Conservation (phyloP, 129 eudicot species). For the Flaveria trinervia region DNA sequence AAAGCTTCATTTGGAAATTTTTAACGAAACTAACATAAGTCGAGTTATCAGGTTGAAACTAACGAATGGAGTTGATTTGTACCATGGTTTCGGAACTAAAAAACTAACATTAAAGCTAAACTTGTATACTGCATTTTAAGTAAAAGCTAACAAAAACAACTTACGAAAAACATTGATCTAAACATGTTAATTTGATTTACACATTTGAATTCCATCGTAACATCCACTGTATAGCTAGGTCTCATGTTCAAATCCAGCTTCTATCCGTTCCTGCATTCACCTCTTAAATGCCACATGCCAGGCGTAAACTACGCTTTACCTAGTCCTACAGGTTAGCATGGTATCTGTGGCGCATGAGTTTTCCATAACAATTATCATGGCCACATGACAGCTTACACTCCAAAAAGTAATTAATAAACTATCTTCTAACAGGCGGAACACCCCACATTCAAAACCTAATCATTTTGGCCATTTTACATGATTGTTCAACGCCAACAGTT, state of each 20-base stretch:
- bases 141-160: background rate
- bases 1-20: background rate
- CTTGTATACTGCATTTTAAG: background rate
- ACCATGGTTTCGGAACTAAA: background rate
- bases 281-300: background rate
- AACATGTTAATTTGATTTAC: background rate
- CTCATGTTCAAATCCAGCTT: background rate
- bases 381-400: background rate
- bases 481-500: background rate
- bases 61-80: too few species aligned
- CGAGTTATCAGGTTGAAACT: background rate
- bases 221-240: background rate
- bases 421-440: background rate
- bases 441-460: constrained; percentile 1
- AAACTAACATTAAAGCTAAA: background rate
- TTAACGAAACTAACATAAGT: background rate
- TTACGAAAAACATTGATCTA: background rate
- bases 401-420: constrained; percentile 7
- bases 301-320: background rate
- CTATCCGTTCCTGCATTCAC: background rate
- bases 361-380: background rate
- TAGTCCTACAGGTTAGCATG: background rate
- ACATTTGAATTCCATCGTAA: background rate
- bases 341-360: background rate
- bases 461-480: background rate